These are phyloP conservation scores for Kuraishia molischiana DNA, from an alignment of 805 yeast species.

Conservation along the genomic window DNA sequence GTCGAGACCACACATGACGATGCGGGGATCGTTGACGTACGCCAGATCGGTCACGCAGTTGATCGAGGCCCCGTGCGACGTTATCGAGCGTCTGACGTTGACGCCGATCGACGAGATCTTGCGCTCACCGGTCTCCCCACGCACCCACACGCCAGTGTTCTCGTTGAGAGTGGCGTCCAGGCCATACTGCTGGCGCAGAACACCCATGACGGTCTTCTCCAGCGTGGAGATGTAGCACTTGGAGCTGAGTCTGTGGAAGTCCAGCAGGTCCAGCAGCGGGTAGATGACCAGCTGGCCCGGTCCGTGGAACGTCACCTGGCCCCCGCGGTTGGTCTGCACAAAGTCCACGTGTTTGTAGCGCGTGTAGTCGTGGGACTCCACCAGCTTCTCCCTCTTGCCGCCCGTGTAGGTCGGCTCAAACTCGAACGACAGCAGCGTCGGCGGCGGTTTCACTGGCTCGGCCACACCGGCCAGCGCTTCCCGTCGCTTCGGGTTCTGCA, in stretches of 20 bases:
- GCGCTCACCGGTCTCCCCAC: constrained; percentile 10
- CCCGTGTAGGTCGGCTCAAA: constrained; percentile 85
- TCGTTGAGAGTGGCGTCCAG: constrained; percentile 43
- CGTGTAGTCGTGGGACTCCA: constrained; percentile 23
- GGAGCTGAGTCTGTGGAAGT: constrained; percentile 40
- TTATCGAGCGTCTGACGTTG: constrained; percentile 72
- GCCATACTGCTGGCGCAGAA: constrained; percentile 16
- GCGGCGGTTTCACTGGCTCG: constrained; percentile 37
- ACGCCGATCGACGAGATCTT: constrained; percentile 90
- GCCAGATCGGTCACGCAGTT: constrained; percentile 68
- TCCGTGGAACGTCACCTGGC: constrained; percentile 95
- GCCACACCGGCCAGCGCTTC: constrained; percentile 5
- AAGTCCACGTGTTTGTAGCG: constrained; percentile 41
- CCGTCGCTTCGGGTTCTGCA: constrained; percentile 9
- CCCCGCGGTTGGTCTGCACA: constrained; percentile 84
- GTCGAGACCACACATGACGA: constrained; percentile 82
- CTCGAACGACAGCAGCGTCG: constrained; percentile 73
- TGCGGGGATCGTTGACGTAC: constrained; percentile 48
- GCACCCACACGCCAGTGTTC: constrained; percentile 86
- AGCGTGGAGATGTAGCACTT: constrained; percentile 42
- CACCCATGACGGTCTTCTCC: constrained; percentile 24
- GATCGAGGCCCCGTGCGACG: constrained; percentile 84
- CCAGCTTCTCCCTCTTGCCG: constrained; percentile 70
- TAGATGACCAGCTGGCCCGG: constrained; percentile 90
- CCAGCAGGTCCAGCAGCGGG: constrained; percentile 61